These are phyloP conservation scores for Borealophlyctis nickersoniae DNA, from an alignment of 192 early-diverging fungal species.

Conservation along the genomic window DNA sequence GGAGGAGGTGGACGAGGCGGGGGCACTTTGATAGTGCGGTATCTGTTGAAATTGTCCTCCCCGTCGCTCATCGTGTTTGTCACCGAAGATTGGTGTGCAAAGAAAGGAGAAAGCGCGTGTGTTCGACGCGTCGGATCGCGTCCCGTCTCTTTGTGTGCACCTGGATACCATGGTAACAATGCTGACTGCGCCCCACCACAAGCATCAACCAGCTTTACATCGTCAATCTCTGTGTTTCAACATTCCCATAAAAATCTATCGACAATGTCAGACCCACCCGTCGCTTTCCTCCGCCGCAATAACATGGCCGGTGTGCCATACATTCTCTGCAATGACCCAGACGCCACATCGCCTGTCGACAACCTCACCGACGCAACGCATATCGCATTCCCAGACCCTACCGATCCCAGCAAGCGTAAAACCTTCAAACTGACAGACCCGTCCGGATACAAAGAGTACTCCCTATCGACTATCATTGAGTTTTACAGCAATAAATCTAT, in stretches of 20 bases:
- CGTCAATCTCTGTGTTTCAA: slow-evolving; percentile 14
- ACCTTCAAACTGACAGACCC: slow-evolving; percentile 10
- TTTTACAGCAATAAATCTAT: slow-evolving; percentile 62
- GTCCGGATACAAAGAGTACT: slow-evolving; percentile 55
- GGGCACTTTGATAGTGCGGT: no score
- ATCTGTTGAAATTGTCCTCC: no score
- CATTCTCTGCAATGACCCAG: neutral
- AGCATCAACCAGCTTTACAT: no score
- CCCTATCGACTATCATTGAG: slow-evolving; percentile 68
- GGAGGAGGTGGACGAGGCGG: no score
- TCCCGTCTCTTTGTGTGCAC: no score
- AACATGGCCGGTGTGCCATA: neutral
- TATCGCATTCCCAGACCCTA: neutral
- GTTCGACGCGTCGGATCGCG: no score
- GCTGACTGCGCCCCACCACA: no score
- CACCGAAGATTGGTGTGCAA: no score
- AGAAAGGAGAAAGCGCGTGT: no score
- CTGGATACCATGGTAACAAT: no score
- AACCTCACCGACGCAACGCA: neutral
- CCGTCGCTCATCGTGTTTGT: no score
- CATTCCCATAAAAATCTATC: no score
- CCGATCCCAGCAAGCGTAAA: neutral
- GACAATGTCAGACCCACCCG: neutral
- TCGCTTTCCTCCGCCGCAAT: neutral
- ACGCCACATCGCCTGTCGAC: neutral